Evolutionary conservation across 176 grass and related monocot species (phyloP).

Genomic region (Carex kokanica): DNA sequence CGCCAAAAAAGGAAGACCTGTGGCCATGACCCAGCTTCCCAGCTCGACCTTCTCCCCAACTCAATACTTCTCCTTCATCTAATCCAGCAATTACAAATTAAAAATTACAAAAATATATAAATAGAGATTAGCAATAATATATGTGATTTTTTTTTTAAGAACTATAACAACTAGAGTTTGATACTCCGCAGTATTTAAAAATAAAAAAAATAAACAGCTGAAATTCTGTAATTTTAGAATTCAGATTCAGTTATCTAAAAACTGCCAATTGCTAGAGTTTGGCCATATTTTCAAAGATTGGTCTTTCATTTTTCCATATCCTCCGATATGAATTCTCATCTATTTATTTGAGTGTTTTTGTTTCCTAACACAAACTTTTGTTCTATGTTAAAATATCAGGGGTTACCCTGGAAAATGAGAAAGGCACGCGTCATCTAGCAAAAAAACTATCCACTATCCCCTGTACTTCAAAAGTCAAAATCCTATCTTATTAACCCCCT

Average conservation of each 20-base stretch:
- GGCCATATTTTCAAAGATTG: background rate
- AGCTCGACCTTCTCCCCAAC: slow-evolving; percentile 82
- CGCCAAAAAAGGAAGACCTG: slow-evolving; percentile 60
- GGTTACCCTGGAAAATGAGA: background rate
- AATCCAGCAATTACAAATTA: background rate
- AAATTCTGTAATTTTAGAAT: background rate
- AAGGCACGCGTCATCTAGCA: background rate
- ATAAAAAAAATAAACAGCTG: background rate
- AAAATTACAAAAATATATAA: background rate
- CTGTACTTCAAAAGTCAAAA: background rate
- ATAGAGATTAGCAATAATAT: background rate
- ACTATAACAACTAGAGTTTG: background rate
- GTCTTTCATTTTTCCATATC: background rate
- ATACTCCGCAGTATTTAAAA: background rate
- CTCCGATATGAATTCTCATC: background rate
- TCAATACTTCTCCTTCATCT: slow-evolving; percentile 78
- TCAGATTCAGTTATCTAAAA: background rate
- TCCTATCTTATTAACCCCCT: background rate
- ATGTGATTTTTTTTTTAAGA: background rate
- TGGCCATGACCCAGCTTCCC: slow-evolving; percentile 89
- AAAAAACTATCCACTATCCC: background rate
- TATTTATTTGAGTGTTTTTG: background rate
- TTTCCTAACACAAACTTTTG: background rate
- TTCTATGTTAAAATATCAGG: background rate
- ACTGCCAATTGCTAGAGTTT: background rate